Evolutionary conservation across 371 early-diverging fungal species (phyloP), one percentile per base, ranked within the genome.

Genomic region (Saksenaea oblongispora): DNA sequence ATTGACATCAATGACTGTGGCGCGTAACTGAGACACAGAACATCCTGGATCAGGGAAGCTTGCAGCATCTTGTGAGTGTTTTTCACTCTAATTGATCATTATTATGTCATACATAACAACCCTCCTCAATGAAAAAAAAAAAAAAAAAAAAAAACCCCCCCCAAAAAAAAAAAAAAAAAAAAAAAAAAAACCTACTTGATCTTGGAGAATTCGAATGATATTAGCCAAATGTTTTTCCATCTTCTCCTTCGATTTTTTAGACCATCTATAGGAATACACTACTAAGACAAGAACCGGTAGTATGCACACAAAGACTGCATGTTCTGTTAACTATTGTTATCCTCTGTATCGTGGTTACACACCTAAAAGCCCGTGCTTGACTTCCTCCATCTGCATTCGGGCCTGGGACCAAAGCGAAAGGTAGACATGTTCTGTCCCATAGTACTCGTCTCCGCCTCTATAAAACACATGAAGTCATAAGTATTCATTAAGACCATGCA

Each of bases 81-180:
- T 66, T 26, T 62, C 56, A 54, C 58, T 26, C 67, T 66, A 58
- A 17, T n/a, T n/a, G n/a, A n/a, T n/a, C n/a, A n/a, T n/a, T n/a
- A 17, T 27, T 28, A 5, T 37, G n/a, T 10, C 15, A 28, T 56
- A 10, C 17, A 36, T 37, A 8, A 24, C 55, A 11, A n/a, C n/a
- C n/a, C n/a, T n/a, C n/a, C n/a, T n/a, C n/a, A n/a, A n/a, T n/a
- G n/a, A n/a, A n/a, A n/a, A n/a, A n/a, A n/a, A n/a, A 24, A 24
- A 34, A 57, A 57, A 11, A 28, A 34, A n/a, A 15, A 28, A 34
- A 17, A 22, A 24, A 27, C 36, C 39, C n/a, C n/a, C n/a, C n/a
- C n/a, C n/a, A 24, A 24, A 34, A 57, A 57, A 11, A 28, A 34
- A n/a, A 15, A 28, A 34, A 24, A 24, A 34, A 57, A 57, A 11